phyloP scores from a whole-genome alignment of 345 rosid genomes.

The Fremontodendron californicum region DNA sequence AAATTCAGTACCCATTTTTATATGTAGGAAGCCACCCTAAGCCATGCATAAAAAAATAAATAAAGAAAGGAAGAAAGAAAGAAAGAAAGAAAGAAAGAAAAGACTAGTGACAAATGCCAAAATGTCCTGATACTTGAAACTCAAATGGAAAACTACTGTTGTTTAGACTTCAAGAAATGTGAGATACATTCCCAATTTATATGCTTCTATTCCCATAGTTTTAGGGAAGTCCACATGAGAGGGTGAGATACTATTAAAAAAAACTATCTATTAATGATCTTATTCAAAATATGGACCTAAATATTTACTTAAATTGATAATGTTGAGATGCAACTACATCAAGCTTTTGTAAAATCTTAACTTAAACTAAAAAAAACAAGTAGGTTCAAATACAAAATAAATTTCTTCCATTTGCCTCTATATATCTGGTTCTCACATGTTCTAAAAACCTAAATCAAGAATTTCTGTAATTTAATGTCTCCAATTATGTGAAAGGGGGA shows the following conservation, averaged over 20 bases:
- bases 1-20: background rate
- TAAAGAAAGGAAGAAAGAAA: background rate
- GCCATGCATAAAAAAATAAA: background rate
- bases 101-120: background rate
- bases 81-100: background rate
- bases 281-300: background rate
- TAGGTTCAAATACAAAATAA: background rate
- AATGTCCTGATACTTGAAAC: background rate
- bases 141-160: background rate
- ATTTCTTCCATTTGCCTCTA: background rate
- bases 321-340: background rate
- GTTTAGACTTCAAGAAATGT: background rate
- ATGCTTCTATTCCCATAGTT: background rate
- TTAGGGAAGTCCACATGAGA: background rate
- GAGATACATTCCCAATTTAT: background rate
- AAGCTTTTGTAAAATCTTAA: background rate
- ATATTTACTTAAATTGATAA: too few relatives aligned
- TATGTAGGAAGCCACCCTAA: background rate
- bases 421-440: background rate
- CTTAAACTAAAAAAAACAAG: background rate
- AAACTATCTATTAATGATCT: background rate
- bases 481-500: background rate
- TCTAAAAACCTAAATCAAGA: background rate
- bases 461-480: background rate
- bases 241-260: background rate